These are phyloP conservation scores for Cardamine resedifolia DNA, from an alignment of 345 rosid genomes.

Conservation along the genomic window DNA sequence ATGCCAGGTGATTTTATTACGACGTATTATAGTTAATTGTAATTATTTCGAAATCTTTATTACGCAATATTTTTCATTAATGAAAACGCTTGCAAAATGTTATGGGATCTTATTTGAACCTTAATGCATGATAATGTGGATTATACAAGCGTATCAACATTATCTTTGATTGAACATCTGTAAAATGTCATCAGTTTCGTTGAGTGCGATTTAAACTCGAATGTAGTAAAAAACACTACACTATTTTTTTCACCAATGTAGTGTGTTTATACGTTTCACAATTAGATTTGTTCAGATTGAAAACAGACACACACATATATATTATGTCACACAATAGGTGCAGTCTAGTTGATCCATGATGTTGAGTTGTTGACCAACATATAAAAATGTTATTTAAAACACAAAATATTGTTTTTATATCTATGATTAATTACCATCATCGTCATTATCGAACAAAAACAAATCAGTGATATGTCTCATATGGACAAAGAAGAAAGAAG, in stretches of 20 bases:
- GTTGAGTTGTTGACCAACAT: slow-evolving; percentile 5
- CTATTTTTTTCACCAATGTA: background rate
- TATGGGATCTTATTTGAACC: background rate
- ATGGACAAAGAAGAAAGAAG: slow-evolving; percentile 9
- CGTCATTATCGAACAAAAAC: slow-evolving; percentile 19
- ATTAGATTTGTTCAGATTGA: no score
- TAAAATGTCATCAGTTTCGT: background rate
- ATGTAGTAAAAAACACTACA: no score
- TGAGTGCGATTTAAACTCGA: background rate
- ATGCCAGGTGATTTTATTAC: slow-evolving; percentile 9
- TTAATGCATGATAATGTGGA: background rate
- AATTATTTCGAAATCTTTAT: slow-evolving; percentile 10
- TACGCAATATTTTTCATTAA: background rate
- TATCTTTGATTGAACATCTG: background rate
- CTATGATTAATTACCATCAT: slow-evolving; percentile 2
- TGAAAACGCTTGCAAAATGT: background rate
- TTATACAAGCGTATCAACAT: background rate
- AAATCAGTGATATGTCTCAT: background rate
- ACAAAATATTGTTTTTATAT: background rate
- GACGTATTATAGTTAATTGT: background rate
- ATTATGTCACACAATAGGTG: background rate
- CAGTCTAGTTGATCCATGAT: background rate
- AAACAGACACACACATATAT: background rate
- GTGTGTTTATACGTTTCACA: background rate
- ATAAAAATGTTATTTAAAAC: background rate